These are phyloP conservation scores for Alternaria gaisen DNA, from an alignment of 2,329 filamentous ascomycete species.

Conservation along the genomic window DNA sequence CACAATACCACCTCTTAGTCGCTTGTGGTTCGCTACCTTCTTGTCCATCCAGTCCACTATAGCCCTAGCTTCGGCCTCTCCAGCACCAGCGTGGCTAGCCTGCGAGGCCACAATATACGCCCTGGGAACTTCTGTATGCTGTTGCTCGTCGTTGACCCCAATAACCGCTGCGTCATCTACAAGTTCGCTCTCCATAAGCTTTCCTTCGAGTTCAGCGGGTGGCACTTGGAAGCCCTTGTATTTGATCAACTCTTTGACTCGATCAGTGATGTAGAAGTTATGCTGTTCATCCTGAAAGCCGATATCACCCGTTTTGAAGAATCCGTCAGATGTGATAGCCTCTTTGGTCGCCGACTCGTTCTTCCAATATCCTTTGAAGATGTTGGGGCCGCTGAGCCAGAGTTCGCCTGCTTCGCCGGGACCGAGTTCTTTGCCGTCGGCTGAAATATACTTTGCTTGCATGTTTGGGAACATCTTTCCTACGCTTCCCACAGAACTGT, in stretches of 20 bases:
- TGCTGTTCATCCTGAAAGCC: constrained; percentile 35
- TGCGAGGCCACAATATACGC: constrained; percentile 40
- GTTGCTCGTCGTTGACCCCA: constrained; percentile 35
- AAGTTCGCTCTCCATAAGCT: constrained; percentile 33
- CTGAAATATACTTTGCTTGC: constrained; percentile 78
- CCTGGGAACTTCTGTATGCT: constrained; percentile 41
- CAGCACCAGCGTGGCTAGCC: constrained; percentile 4
- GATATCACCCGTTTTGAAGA: constrained; percentile 43
- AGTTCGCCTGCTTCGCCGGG: constrained; percentile 64
- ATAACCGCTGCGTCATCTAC: constrained; percentile 42
- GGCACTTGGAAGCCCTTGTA: constrained; percentile 45
- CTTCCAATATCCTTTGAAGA: constrained; percentile 80
- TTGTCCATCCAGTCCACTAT: constrained; percentile 32
- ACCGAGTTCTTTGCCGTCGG: constrained; percentile 64
- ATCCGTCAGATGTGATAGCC: constrained; percentile 77
- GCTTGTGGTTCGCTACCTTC: constrained; percentile 42
- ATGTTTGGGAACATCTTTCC: constrained; percentile 81
- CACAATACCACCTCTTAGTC: constrained; percentile 46
- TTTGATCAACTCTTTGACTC: constrained; percentile 46
- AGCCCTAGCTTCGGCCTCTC: constrained; percentile 23
- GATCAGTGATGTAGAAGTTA: constrained; percentile 45
- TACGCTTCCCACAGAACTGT: constrained; percentile 70
- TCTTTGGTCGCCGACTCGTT: constrained; percentile 73
- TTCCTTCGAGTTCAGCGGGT: constrained; percentile 41
- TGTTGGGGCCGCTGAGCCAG: constrained; percentile 79